Conservation (phyloP, 768 basidiomycete species). For the Lyophyllum semitale region DNA sequence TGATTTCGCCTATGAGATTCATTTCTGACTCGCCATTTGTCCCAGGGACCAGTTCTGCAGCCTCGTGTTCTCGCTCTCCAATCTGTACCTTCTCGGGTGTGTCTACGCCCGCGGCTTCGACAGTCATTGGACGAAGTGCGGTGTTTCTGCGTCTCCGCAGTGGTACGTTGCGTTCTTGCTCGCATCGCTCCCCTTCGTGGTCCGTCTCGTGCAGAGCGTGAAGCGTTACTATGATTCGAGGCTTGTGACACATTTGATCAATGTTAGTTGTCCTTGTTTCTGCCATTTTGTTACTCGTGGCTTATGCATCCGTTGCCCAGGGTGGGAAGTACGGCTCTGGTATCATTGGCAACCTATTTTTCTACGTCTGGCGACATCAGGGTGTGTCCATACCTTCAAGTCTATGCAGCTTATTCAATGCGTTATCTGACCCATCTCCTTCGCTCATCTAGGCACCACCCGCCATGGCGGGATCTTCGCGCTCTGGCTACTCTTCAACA, state of each 20-base stretch:
- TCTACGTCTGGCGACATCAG: constrained; percentile 76
- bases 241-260: constrained; percentile 78
- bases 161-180: constrained; percentile 70
- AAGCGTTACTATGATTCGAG: constrained; percentile 85
- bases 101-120: constrained; percentile 62
- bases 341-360: constrained; percentile 65
- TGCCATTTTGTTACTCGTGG: neutral
- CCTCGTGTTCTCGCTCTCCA: constrained; percentile 71
- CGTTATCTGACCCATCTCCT: neutral
- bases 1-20: neutral
- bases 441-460: constrained; percentile 14
- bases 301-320: constrained; percentile 37
- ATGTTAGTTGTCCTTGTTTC: constrained; percentile 49
- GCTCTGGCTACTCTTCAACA: constrained; percentile 67
- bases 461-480: constrained; percentile 53
- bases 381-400: constrained; percentile 37
- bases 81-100: constrained; percentile 75
- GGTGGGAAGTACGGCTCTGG: constrained; percentile 82
- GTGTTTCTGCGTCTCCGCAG: constrained; percentile 35
- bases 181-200: constrained; percentile 65
- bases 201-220: constrained; percentile 84
- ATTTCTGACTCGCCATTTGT: neutral
- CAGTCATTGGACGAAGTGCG: constrained; percentile 50
- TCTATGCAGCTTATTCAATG: neutral
- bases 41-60: constrained; percentile 82